Evolutionary conservation across 1,139 yeast genomes (phyloP).

Genomic region (Protomyces pachydermus): DNA sequence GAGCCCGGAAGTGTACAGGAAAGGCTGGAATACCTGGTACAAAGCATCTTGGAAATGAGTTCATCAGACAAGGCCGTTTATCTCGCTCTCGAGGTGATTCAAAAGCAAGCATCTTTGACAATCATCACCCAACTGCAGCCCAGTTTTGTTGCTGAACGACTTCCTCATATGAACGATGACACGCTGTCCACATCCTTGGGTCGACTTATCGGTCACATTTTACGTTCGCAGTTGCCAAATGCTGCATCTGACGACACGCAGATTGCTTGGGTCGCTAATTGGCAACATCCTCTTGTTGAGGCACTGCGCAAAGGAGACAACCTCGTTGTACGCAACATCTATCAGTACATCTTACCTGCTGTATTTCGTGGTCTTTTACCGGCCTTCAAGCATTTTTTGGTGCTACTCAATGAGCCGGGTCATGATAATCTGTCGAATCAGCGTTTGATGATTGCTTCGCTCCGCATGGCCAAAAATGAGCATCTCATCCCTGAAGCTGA

Average conservation of each 20-base stretch:
- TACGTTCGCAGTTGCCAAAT: background rate
- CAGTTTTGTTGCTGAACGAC: conserved; percentile 5
- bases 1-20: background rate
- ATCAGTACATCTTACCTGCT: conserved; percentile 8
- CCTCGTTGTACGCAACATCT: background rate
- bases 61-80: conserved; percentile 17
- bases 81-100: conserved; percentile 19
- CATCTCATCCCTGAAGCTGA: conserved; percentile 8
- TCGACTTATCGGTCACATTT: conserved; percentile 7
- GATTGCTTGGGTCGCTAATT: conserved; percentile 3
- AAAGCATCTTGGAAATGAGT: conserved; percentile 6
- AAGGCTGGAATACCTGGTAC: background rate
- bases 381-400: conserved; percentile 8
- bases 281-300: conserved; percentile 5
- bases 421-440: background rate
- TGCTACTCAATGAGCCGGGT: background rate
- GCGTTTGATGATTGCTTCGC: background rate
- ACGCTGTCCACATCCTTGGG: conserved; percentile 20
- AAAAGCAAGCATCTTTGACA: conserved; percentile 6
- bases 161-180: conserved; percentile 13
- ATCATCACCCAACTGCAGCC: conserved; percentile 7
- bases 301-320: background rate
- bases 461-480: conserved; percentile 8
- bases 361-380: background rate
- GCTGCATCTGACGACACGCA: background rate